Evolutionary conservation across 2,329 filamentous ascomycete species (phyloP).

Genomic region (Colletotrichum melonis): DNA sequence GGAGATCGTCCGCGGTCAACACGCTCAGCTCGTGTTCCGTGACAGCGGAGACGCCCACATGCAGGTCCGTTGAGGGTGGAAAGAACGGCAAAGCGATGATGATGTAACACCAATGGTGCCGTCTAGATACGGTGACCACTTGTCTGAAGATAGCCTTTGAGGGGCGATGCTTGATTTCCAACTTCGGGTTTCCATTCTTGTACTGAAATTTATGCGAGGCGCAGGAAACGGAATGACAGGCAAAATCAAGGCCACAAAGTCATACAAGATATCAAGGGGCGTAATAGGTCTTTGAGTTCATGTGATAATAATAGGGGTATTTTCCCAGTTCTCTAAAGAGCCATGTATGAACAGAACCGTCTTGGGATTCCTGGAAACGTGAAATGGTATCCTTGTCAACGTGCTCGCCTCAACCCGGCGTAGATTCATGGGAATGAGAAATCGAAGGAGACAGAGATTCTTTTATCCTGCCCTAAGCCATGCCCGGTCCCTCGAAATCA

Average conservation of each 20-base stretch:
- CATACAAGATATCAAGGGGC: constrained; percentile 1
- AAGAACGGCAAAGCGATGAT: neutral
- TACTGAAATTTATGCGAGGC: neutral
- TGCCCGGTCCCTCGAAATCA: constrained; percentile 5
- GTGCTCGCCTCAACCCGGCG: constrained; percentile 6
- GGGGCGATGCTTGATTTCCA: neutral
- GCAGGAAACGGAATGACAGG: neutral
- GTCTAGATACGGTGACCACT: neutral
- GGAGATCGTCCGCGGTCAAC: constrained; percentile 58
- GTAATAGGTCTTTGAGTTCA: neutral
- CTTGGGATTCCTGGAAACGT: neutral
- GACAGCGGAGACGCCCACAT: constrained; percentile 51
- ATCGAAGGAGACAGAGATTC: neutral
- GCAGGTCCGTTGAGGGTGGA: constrained; percentile 39
- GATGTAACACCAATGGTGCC: neutral
- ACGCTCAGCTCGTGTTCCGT: constrained; percentile 63
- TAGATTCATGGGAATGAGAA: constrained; percentile 1
- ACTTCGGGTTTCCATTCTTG: neutral
- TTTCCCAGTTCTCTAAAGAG: constrained; percentile 2
- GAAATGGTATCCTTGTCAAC: constrained; percentile 8
- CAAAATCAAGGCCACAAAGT: neutral
- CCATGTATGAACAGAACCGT: neutral
- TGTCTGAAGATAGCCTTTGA: neutral
- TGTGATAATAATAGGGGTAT: neutral
- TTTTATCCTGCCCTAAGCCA: constrained; percentile 8